These are phyloP conservation scores for Knoxia roxburghii DNA, from an alignment of 257 asterid genomes.

Conservation along the genomic window DNA sequence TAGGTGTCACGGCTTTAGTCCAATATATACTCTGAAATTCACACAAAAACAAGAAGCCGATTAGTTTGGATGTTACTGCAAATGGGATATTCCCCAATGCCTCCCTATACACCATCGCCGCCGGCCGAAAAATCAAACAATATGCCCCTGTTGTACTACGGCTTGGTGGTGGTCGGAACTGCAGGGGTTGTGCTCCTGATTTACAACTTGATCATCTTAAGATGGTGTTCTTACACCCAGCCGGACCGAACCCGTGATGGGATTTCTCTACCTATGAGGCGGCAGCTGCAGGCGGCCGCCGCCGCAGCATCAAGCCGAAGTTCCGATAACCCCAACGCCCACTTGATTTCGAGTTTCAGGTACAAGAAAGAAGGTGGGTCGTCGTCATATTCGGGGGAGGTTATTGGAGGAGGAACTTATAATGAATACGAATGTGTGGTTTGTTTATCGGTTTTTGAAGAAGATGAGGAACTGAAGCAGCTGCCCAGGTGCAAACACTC, in stretches of 20 bases:
- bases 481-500: slow-evolving; percentile 55
- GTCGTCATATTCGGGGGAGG: not conserved
- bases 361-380: slow-evolving; percentile 41
- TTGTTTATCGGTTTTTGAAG: slow-evolving; percentile 60
- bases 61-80: not conserved
- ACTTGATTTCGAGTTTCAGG: slow-evolving; percentile 42
- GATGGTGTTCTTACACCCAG: slow-evolving; percentile 26
- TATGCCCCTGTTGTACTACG: slow-evolving; percentile 26
- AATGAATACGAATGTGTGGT: slow-evolving; percentile 44
- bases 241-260: not conserved
- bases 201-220: slow-evolving; percentile 26
- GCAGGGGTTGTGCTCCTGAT: slow-evolving; percentile 20
- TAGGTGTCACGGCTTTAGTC: slow-evolving; percentile 10
- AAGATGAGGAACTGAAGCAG: slow-evolving; percentile 56
- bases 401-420: not conserved
- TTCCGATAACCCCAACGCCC: slow-evolving; percentile 10
- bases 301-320: slow-evolving; percentile 7
- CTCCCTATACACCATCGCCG: slow-evolving; percentile 14
- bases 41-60: not conserved
- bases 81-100: slow-evolving; percentile 22
- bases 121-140: slow-evolving; percentile 7
- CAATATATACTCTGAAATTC: too few relatives aligned
- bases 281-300: too few relatives aligned
- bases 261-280: not conserved
- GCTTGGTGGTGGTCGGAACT: slow-evolving; percentile 22